These are phyloP conservation scores for Hansenula sp. DNA, from an alignment of 1,139 yeast genomes.

Conservation along the genomic window DNA sequence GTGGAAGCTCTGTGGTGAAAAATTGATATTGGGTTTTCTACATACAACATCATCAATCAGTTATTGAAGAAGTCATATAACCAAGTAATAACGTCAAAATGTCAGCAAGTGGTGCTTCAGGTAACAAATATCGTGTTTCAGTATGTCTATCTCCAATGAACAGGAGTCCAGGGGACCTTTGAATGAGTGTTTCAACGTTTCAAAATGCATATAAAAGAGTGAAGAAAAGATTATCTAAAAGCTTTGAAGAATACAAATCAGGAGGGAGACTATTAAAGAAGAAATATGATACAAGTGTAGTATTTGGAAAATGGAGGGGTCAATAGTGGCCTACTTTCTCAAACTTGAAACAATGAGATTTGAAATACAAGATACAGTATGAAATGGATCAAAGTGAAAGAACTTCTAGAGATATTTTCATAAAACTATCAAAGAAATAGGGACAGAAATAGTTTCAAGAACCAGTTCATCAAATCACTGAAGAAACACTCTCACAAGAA, in stretches of 20 bases:
- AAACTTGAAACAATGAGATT: no score
- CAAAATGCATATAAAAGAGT: neutral
- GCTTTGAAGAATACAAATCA: no score
- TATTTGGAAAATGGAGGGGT: no score
- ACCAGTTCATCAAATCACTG: neutral
- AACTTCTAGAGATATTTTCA: no score
- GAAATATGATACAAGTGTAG: no score
- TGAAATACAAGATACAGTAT: no score
- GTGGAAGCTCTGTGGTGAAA: slow-evolving; percentile 5
- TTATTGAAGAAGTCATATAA: neutral
- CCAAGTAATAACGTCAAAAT: slow-evolving; percentile 32
- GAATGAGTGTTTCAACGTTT: neutral
- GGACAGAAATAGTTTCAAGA: no score
- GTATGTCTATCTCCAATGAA: slow-evolving; percentile 49
- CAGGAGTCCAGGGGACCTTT: neutral
- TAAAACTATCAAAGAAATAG: no score
- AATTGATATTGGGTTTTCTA: slow-evolving; percentile 5
- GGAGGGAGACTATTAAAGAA: no score
- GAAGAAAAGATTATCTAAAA: neutral
- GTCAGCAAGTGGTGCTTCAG: slow-evolving; percentile 96
- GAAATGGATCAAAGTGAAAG: no score
- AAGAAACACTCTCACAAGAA: no score
- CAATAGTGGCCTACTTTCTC: no score
- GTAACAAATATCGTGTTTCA: slow-evolving; percentile 99
- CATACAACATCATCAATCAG: slow-evolving; percentile 2